Conservation (phyloP, 2,329 filamentous ascomycete genomes). For the Pleomassaria siparia region DNA sequence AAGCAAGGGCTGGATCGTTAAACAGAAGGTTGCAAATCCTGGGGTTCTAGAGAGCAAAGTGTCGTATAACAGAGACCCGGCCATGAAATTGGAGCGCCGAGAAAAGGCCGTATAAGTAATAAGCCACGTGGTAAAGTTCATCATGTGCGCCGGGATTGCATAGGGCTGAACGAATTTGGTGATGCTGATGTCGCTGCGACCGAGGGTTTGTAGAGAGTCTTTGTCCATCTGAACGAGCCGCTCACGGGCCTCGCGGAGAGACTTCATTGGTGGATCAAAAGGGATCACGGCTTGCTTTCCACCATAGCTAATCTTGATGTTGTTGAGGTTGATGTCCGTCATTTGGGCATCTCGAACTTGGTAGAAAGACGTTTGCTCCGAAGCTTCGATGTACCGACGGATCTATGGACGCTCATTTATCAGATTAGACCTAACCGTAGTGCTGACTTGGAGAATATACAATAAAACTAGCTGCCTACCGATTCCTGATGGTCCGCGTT, state of each 20-base stretch:
- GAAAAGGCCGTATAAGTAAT: slow-evolving; percentile 30
- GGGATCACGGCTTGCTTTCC: slow-evolving; percentile 57
- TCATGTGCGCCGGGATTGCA: slow-evolving; percentile 49
- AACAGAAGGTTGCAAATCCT: slow-evolving; percentile 60
- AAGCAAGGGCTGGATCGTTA: slow-evolving; percentile 61
- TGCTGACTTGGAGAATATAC: background rate
- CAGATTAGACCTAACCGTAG: slow-evolving; percentile 8
- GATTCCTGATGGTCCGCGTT: slow-evolving; percentile 78
- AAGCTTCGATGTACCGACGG: slow-evolving; percentile 75
- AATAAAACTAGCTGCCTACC: slow-evolving; percentile 34
- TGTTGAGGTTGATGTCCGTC: slow-evolving; percentile 63
- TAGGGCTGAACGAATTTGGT: slow-evolving; percentile 55
- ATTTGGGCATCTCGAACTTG: slow-evolving; percentile 62
- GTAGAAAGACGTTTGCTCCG: slow-evolving; percentile 58
- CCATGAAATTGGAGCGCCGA: slow-evolving; percentile 31
- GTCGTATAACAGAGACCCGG: slow-evolving; percentile 37
- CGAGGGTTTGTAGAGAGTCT: slow-evolving; percentile 61
- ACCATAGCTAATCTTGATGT: slow-evolving; percentile 62
- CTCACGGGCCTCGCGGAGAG: slow-evolving; percentile 66
- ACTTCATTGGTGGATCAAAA: slow-evolving; percentile 70
- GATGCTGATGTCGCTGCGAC: slow-evolving; percentile 59
- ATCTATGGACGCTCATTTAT: slow-evolving; percentile 47
- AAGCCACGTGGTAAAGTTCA: slow-evolving; percentile 54
- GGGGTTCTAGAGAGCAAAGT: slow-evolving; percentile 53
- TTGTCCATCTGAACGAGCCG: slow-evolving; percentile 74